phyloP scores from a whole-genome alignment of 2,329 filamentous ascomycete genomes.

The Aspergillus intermedius region DNA sequence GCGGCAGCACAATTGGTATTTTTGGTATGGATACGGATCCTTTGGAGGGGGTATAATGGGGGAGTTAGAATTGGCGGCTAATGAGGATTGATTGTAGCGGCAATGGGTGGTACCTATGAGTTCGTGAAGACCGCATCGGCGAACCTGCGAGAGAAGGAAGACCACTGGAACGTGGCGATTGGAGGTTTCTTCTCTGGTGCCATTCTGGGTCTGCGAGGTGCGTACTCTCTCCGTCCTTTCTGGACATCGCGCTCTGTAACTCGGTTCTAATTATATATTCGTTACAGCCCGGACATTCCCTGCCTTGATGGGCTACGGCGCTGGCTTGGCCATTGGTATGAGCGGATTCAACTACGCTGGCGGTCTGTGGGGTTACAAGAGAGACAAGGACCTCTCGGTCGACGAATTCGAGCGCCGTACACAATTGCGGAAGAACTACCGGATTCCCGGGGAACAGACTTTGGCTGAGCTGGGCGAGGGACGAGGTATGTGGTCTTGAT shows the following conservation, averaged over 20 bases:
- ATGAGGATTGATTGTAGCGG: constrained; percentile 45
- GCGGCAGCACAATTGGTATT: constrained; percentile 64
- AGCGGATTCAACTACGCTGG: constrained; percentile 64
- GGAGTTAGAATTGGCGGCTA: constrained; percentile 5
- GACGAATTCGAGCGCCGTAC: constrained; percentile 75
- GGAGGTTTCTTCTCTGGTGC: constrained; percentile 72
- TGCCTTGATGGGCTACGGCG: constrained; percentile 62
- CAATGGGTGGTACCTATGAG: constrained; percentile 66
- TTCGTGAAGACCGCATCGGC: constrained; percentile 71
- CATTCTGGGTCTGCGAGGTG: constrained; percentile 67
- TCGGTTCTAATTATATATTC: constrained; percentile 8
- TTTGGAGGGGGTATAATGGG: not conserved
- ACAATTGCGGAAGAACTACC: constrained; percentile 63
- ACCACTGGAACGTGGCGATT: constrained; percentile 65
- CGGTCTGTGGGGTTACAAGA: constrained; percentile 51
- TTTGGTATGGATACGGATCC: constrained; percentile 50
- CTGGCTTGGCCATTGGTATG: constrained; percentile 52
- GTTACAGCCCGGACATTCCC: constrained; percentile 58
- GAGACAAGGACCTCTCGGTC: constrained; percentile 47
- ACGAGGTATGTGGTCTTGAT: constrained; percentile 57
- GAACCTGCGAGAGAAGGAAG: constrained; percentile 80
- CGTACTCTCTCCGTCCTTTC: constrained; percentile 10
- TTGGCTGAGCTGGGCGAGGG: constrained; percentile 78
- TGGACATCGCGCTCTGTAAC: not conserved
- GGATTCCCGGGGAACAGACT: constrained; percentile 71